Base-by-base conservation (phyloP, 2,329 filamentous ascomycete species). In the Zasmidium cellare region DNA sequence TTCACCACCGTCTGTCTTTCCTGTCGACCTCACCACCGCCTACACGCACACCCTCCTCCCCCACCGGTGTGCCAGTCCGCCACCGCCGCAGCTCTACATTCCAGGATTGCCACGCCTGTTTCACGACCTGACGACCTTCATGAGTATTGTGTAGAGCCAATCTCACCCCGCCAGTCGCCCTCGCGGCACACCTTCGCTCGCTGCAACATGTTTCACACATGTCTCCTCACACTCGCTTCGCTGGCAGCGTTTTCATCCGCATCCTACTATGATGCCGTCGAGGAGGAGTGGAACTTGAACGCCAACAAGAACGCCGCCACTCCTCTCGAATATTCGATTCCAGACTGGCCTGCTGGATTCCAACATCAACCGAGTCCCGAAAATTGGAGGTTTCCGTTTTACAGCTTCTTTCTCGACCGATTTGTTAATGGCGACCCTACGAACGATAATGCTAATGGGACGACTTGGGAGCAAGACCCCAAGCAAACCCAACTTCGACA, bases 351-450 rank as follows among this genome's bases (percentile, higher is more conserved):
- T 81, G 74, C 56, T 9, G 60, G 44, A 2, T 63, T 65, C 72
- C n/a, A 73, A 79, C 60, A 82, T 84, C 67, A 72, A 18, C 72
- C 76, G 0, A 87, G 84, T 19, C 85, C 86, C 1, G 69, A 75
- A 0, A 87, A 84, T 64, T 88, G 86, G 86, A 79, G 86, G 23
- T 81, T 88, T 60, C 86, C 86, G 0, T 83, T 87, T 67, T 88
- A 88, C 69, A 86, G 84, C 9, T 74, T 88, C 47, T 86, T 87
- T 67, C 72, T 87, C 11, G 85, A 88, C 69, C 77, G 84, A 58
- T 88, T 83, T 65, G 84, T 86, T 45, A 87, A 88, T 65, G 85
- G 85, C 19, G 82, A 88, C 64, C 85, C 85, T 7, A 77, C 76
- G 2, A 88, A 88, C 67, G 85, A 88, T 68, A 81, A 87, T 65